phyloP scores from a whole-genome alignment of 345 rosid genomes.

The Stellera chamaejasme region DNA sequence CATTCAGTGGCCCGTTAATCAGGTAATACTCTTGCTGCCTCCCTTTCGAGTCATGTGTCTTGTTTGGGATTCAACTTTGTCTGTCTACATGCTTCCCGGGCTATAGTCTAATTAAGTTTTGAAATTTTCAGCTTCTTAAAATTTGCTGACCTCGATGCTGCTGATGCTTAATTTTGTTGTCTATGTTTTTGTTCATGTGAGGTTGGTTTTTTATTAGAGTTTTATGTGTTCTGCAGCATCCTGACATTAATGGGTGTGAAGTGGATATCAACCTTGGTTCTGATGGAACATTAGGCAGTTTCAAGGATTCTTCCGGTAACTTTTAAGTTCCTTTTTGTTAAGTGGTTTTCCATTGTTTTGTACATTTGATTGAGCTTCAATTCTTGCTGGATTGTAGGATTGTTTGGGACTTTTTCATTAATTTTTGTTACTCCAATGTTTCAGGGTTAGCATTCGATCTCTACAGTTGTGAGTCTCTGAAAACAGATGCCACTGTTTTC shows the following conservation, averaged over 20 bases:
- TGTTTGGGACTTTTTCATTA: too few relatives aligned
- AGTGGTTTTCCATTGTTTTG: not conserved
- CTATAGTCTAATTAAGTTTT: not conserved
- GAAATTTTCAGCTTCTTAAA: not conserved
- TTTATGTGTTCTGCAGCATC: constrained; percentile 31
- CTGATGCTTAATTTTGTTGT: not conserved
- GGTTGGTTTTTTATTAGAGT: not conserved
- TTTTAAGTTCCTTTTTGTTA: not conserved
- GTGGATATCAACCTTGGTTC: constrained; percentile 32
- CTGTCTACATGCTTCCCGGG: not conserved
- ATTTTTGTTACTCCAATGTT: constrained; percentile 6
- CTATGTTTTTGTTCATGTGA: not conserved
- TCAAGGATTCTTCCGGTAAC: constrained; percentile 57
- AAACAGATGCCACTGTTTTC: constrained; percentile 48
- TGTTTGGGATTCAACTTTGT: not conserved
- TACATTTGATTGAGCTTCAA: not conserved
- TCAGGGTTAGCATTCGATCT: constrained; percentile 58
- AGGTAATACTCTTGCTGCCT: constrained; percentile 20
- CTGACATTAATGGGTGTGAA: constrained; percentile 50
- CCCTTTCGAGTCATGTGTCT: too few relatives aligned
- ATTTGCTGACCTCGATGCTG: not conserved
- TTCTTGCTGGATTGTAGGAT: too few relatives aligned
- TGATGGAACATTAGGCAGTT: constrained; percentile 46
- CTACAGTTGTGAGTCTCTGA: constrained; percentile 43
- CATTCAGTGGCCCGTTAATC: constrained; percentile 63